These are phyloP conservation scores for Flaveria bidentis DNA, from an alignment of 129 eudicot species.

Conservation along the genomic window DNA sequence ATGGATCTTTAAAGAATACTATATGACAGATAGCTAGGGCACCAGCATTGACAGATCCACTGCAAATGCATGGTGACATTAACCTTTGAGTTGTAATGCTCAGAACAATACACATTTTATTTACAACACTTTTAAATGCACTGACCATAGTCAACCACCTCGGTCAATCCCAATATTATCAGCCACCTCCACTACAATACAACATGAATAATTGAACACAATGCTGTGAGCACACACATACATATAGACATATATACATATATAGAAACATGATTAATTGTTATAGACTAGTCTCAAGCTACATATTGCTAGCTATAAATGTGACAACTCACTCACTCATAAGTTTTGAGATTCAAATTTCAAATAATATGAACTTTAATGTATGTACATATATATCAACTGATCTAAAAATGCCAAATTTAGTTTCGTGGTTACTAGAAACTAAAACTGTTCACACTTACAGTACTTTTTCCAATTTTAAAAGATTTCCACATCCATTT, in stretches of 20 bases:
- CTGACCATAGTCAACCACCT: conserved; percentile 31
- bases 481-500: not conserved
- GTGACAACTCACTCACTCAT: conserved; percentile 10
- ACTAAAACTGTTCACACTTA: not conserved
- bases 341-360: not conserved
- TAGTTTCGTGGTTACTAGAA: not conserved
- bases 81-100: conserved; percentile 13
- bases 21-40: conserved; percentile 11
- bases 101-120: conserved; percentile 16
- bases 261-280: not conserved
- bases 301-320: not conserved
- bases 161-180: conserved; percentile 20
- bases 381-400: not conserved
- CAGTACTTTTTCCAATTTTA: not conserved
- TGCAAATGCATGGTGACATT: conserved; percentile 23
- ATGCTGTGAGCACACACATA: not conserved
- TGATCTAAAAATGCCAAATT: not conserved
- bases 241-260: not conserved
- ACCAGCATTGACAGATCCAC: conserved; percentile 6
- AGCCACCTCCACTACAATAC: not conserved
- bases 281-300: not conserved
- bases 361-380: not conserved
- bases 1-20: conserved; percentile 12
- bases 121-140: conserved; percentile 28
- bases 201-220: not conserved